These are phyloP conservation scores for Calonectria pseudoturangicola DNA, from an alignment of 2,329 filamentous ascomycete genomes.

Conservation along the genomic window DNA sequence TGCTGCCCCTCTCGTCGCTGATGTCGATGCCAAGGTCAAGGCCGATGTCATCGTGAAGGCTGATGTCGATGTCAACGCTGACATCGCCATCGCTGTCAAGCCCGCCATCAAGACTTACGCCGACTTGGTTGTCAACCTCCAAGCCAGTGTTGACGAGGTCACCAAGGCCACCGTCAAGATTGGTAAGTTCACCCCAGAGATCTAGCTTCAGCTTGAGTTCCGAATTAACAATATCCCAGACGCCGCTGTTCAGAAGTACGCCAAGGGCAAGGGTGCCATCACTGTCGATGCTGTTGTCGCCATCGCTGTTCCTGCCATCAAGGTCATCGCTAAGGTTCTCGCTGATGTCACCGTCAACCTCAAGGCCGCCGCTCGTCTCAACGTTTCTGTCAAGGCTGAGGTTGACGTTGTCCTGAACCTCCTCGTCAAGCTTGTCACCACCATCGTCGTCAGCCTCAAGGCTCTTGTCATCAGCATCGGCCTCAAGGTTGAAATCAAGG, in stretches of 20 bases:
- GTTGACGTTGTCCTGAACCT: not conserved
- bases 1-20: constrained; percentile 1
- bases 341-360: not conserved
- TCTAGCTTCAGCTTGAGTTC: not conserved
- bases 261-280: not conserved
- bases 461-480: not conserved
- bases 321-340: not conserved
- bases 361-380: not conserved
- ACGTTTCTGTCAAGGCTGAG: not conserved
- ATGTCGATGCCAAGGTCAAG: not conserved
- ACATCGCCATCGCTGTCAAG: not conserved
- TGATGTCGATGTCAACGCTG: not conserved
- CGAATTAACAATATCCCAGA: not conserved
- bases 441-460: not conserved
- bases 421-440: not conserved
- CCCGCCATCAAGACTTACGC: not conserved
- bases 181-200: not conserved
- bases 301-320: not conserved
- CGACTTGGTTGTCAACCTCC: not conserved
- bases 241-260: not conserved
- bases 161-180: not conserved
- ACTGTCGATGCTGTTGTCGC: not conserved
- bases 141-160: not conserved
- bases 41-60: not conserved
- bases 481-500: not conserved